Evolutionary conservation across 257 asterid genomes (phyloP).

Genomic region (Solanum appendiculatum): DNA sequence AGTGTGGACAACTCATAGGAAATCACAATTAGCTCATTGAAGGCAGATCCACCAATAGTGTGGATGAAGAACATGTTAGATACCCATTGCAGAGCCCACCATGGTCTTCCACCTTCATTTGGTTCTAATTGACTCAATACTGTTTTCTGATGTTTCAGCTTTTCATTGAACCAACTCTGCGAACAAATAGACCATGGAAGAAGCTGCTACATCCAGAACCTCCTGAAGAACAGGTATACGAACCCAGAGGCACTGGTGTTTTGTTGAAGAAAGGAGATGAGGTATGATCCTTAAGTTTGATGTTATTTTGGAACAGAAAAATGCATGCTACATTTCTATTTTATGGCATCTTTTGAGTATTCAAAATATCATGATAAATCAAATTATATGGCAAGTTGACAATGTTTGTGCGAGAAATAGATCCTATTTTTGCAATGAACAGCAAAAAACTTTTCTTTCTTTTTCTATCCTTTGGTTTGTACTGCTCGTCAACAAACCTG

Average conservation of each 20-base stretch:
- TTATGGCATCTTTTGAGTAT: neutral
- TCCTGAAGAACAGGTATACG: conserved; percentile 57
- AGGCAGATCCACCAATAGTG: neutral
- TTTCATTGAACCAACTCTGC: conserved; percentile 66
- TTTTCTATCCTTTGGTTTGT: neutral
- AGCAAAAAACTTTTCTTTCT: neutral
- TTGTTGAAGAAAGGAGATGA: conserved; percentile 83
- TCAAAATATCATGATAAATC: neutral
- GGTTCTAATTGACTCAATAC: neutral
- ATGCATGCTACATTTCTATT: neutral
- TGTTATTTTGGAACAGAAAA: neutral
- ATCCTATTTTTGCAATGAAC: neutral
- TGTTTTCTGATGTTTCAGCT: conserved; percentile 38
- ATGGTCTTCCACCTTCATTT: neutral
- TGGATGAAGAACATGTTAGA: neutral
- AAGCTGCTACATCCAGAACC: conserved; percentile 52
- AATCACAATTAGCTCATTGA: neutral
- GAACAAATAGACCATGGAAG: conserved; percentile 63
- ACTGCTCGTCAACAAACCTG: neutral
- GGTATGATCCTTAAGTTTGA: conserved; percentile 29
- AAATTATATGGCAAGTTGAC: neutral
- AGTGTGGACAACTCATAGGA: neutral
- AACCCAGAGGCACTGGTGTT: conserved; percentile 57
- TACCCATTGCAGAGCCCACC: neutral
- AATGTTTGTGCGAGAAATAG: neutral